A percentile compares a stretch with the other conserved stretches of the same genome.
Conservation (phyloP, 306 rosid genomes). For the Elaeagnus macrophylla region DNA sequence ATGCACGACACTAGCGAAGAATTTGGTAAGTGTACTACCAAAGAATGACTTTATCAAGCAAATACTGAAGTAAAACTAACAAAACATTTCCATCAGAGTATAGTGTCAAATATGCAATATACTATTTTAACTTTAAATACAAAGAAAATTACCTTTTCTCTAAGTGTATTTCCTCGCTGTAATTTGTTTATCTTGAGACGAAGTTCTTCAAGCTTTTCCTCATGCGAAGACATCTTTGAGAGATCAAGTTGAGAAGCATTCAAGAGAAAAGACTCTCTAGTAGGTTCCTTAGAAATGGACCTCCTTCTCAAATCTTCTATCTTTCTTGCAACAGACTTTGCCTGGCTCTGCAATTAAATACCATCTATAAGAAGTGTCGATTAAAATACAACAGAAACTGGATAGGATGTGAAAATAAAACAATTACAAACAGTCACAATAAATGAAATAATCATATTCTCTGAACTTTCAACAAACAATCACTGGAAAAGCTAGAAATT, state of each 20-base stretch:
- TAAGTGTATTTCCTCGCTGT: conserved; percentile 55
- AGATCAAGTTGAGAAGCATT: conserved; percentile 30
- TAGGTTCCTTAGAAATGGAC: conserved; percentile 20
- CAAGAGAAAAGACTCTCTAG: conserved; percentile 34
- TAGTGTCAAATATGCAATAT: no score
- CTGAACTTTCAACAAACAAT: not conserved
- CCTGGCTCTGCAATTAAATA: conserved; percentile 44
- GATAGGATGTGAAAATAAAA: conserved; percentile 6
- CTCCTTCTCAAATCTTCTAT: conserved; percentile 40
- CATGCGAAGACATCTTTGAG: conserved; percentile 34
- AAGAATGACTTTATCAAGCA: no score
- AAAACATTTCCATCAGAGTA: no score
- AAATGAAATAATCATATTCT: no score
- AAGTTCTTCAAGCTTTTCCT: conserved; percentile 64
- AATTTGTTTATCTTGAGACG: conserved; percentile 53
- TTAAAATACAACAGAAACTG: conserved; percentile 11
- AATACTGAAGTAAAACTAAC: no score
- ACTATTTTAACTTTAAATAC: not conserved
- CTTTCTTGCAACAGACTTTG: conserved; percentile 45
- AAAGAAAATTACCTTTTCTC: conserved; percentile 41
- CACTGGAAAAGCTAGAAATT: not conserved
- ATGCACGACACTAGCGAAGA: no score
- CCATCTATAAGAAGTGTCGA: conserved; percentile 25
- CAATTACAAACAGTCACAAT: not conserved
- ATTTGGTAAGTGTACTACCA: no score